Evolutionary conservation across 1,139 yeast species (phyloP).

Genomic region (Nakaseomyces sp.): DNA sequence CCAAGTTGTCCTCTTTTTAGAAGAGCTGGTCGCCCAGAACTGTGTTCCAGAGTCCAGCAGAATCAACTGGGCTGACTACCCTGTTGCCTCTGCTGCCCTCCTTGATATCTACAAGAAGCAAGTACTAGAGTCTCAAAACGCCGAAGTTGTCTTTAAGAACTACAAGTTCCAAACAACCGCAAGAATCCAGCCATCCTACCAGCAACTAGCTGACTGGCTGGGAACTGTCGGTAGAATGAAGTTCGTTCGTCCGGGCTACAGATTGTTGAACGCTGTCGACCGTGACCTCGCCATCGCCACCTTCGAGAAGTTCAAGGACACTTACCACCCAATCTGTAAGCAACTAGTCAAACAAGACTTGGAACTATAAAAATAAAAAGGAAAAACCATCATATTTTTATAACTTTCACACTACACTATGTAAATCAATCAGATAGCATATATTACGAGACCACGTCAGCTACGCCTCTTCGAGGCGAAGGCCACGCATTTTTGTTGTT

Average conservation of each 20-base stretch:
- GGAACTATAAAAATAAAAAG: constrained; percentile 12
- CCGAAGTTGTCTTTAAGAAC: constrained; percentile 78
- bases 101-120: constrained; percentile 27
- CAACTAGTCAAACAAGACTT: constrained; percentile 72
- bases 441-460: neutral
- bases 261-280: constrained; percentile 55
- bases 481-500: neutral
- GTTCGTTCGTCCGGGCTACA: constrained; percentile 81
- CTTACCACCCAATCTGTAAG: constrained; percentile 81
- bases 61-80: constrained; percentile 27
- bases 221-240: constrained; percentile 94
- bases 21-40: constrained; percentile 43
- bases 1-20: constrained; percentile 73
- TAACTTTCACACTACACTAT: too few species aligned
- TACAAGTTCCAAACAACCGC: constrained; percentile 53
- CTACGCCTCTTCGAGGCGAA: neutral
- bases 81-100: constrained; percentile 27
- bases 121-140: constrained; percentile 45
- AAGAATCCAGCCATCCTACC: constrained; percentile 39
- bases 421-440: too few species aligned
- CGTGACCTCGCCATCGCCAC: constrained; percentile 56
- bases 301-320: constrained; percentile 47
- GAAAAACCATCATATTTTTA: neutral
- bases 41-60: constrained; percentile 13
- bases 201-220: constrained; percentile 64